Percentiles rank a stretch among this genome's conserved stretches.
These are phyloP conservation scores for Podospora comata DNA, from an alignment of 495 filamentous ascomycete species.

Conservation along the genomic window DNA sequence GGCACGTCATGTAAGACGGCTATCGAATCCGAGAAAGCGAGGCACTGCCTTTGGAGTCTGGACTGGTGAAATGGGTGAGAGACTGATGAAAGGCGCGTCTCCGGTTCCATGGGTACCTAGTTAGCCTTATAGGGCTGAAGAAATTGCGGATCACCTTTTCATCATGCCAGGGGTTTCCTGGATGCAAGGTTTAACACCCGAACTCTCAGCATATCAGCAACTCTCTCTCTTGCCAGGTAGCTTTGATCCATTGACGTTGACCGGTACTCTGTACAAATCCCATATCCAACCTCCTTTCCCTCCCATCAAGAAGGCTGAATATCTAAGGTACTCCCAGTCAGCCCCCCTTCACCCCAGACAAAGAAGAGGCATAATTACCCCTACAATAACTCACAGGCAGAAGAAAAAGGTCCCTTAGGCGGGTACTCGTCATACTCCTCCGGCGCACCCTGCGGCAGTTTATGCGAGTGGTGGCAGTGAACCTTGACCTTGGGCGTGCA, in stretches of 20 bases:
- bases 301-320: too few species aligned
- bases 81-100: too few species aligned
- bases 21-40: neutral
- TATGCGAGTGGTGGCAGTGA: neutral
- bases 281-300: too few species aligned
- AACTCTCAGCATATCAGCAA: too few species aligned
- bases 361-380: neutral
- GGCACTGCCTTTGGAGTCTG: neutral
- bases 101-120: too few species aligned
- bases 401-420: neutral
- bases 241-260: too few species aligned
- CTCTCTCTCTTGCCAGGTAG: too few species aligned
- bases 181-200: too few species aligned
- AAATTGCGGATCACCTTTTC: neutral
- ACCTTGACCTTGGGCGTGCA: conserved; percentile 50
- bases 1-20: neutral
- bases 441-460: neutral
- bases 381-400: neutral
- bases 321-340: too few species aligned
- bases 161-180: neutral
- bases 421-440: neutral
- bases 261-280: too few species aligned
- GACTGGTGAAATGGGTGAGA: neutral
- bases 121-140: neutral
- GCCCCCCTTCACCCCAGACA: neutral